Evolutionary conservation across 2,329 filamentous ascomycete species (phyloP).

Genomic region (Arthrobotrys megalospora): DNA sequence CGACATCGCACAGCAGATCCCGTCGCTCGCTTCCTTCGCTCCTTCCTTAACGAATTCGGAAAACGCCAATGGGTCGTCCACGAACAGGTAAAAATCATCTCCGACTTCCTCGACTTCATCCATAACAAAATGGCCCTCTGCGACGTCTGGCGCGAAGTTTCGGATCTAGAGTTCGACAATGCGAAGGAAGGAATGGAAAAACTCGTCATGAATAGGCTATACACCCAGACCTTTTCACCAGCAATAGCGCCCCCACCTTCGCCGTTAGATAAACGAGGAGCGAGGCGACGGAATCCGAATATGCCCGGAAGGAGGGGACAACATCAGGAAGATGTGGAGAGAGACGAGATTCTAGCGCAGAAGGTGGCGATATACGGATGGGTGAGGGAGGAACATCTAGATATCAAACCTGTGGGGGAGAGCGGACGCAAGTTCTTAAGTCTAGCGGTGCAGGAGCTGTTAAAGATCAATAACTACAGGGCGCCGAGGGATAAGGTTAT

Average conservation of each 20-base stretch:
- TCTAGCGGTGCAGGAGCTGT: conserved; percentile 83
- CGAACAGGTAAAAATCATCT: conserved; percentile 98
- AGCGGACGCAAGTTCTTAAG: conserved; percentile 89
- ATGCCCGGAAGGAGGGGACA: conserved; percentile 87
- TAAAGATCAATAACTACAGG: conserved; percentile 96
- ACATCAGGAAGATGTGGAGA: conserved; percentile 97
- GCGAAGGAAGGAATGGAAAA: conserved; percentile 99
- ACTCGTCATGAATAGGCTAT: conserved; percentile 97
- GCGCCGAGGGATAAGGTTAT: conserved; percentile 99
- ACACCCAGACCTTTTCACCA: conserved; percentile 95
- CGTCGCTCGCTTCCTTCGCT: conserved; percentile 93
- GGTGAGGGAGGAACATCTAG: conserved; percentile 92
- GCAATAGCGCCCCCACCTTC: conserved; percentile 86
- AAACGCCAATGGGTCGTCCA: conserved; percentile 99
- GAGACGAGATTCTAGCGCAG: conserved; percentile 94
- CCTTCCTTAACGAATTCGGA: conserved; percentile 92
- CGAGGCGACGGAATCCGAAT: conserved; percentile 68
- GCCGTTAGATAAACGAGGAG: conserved; percentile 77
- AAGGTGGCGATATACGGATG: conserved; percentile 98
- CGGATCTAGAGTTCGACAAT: conserved; percentile 97
- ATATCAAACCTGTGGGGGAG: conserved; percentile 87
- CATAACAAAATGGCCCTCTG: conserved; percentile 98
- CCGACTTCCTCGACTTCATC: conserved; percentile 96
- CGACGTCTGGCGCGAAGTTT: conserved; percentile 95
- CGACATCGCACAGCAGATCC: conserved; percentile 98